These are phyloP conservation scores for Zychaea mexicana DNA, from an alignment of 371 early-diverging fungal genomes.

Conservation along the genomic window DNA sequence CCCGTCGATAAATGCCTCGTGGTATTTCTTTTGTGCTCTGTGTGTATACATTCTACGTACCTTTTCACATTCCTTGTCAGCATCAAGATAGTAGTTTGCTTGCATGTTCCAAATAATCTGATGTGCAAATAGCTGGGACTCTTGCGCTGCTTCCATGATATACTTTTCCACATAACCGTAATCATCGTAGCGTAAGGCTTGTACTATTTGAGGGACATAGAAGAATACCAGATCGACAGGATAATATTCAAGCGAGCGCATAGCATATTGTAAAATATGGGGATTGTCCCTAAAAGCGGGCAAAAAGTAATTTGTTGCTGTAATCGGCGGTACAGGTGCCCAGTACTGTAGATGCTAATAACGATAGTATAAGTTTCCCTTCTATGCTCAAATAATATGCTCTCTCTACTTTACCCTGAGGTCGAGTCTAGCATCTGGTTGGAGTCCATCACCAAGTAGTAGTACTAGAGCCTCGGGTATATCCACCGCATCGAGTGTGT, in stretches of 20 bases:
- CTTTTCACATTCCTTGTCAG: conserved; percentile 75
- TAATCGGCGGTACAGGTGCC: conserved; percentile 92
- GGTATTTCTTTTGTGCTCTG: too few relatives aligned
- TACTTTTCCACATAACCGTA: conserved; percentile 91
- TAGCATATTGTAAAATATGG: conserved; percentile 90
- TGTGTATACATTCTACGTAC: conserved; percentile 25
- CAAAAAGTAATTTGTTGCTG: conserved; percentile 80
- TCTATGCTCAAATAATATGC: not conserved
- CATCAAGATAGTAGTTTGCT: conserved; percentile 91
- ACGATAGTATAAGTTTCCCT: not conserved
- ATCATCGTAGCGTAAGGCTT: conserved; percentile 90
- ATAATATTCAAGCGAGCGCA: conserved; percentile 87
- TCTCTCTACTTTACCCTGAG: conserved; percentile 28
- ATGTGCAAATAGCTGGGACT: conserved; percentile 96
- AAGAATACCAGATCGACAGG: conserved; percentile 96
- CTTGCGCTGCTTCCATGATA: conserved; percentile 89
- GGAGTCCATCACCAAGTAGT: conserved; percentile 60
- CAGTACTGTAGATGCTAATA: conserved; percentile 83
- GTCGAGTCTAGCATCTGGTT: conserved; percentile 39
- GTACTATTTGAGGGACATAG: conserved; percentile 99
- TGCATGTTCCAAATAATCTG: conserved; percentile 99
- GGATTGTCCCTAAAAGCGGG: conserved; percentile 75
- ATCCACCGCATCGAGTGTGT: conserved; percentile 69
- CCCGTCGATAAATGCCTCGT: too few relatives aligned
- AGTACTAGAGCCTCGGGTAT: conserved; percentile 77